Percentiles rank a stretch among this genome's conserved stretches.
These are phyloP conservation scores for Globisporangium canariense DNA, from an alignment of 352 stramenopile genomes.

Conservation along the genomic window DNA sequence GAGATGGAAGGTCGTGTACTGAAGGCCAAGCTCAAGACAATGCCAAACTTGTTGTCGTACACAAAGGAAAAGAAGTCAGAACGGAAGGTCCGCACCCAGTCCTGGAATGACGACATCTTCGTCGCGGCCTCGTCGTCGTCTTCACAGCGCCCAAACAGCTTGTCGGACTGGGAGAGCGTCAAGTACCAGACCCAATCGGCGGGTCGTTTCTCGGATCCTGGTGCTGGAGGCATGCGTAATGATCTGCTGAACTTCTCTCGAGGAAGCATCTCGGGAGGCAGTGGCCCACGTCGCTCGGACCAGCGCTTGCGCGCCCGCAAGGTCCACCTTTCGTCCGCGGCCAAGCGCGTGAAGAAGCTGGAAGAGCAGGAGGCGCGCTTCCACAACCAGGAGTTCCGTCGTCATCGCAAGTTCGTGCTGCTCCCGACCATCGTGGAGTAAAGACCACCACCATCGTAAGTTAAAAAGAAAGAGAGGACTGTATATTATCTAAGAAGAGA, in stretches of 20 bases:
- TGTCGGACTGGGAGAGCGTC: conserved; percentile 49
- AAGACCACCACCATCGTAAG: neutral
- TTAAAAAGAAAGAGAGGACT: conserved; percentile 2
- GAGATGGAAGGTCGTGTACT: conserved; percentile 34
- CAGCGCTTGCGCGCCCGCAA: conserved; percentile 44
- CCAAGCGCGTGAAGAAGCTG: conserved; percentile 82
- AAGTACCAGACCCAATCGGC: conserved; percentile 40
- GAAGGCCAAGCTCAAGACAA: conserved; percentile 34
- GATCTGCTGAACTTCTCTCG: conserved; percentile 70
- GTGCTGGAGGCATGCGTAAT: conserved; percentile 32
- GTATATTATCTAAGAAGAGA: conserved; percentile 8
- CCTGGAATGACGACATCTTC: conserved; percentile 49
- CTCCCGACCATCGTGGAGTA: conserved; percentile 53
- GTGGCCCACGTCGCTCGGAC: conserved; percentile 37
- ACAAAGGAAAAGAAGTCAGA: conserved; percentile 30
- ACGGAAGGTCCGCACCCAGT: conserved; percentile 34
- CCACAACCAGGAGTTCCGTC: conserved; percentile 27
- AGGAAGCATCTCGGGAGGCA: conserved; percentile 38
- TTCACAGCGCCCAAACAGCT: conserved; percentile 23
- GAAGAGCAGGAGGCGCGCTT: conserved; percentile 79
- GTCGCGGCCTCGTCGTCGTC: neutral
- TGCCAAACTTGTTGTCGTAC: conserved; percentile 58
- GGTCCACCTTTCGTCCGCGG: conserved; percentile 74
- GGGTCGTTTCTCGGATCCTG: conserved; percentile 70
- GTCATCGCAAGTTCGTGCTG: conserved; percentile 35